Percentiles rank a stretch among this genome's conserved stretches.
These are phyloP conservation scores for Arctium lappa DNA, from an alignment of 129 eudicot species.

Conservation along the genomic window DNA sequence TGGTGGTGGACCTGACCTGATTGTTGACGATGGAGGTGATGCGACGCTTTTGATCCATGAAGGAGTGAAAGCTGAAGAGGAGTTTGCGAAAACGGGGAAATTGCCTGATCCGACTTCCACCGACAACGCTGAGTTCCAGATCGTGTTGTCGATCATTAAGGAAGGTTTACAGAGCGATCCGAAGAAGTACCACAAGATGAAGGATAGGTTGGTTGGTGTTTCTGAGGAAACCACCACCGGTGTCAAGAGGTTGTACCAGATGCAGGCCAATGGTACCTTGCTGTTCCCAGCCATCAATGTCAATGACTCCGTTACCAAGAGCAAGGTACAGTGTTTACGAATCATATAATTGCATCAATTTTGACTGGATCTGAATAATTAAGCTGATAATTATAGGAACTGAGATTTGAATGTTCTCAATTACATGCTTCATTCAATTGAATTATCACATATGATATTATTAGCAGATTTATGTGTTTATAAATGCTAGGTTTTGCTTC, in stretches of 20 bases:
- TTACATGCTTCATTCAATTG: background rate
- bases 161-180: conserved; percentile 39
- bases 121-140: conserved; percentile 34
- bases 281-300: conserved; percentile 49
- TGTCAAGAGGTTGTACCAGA: conserved; percentile 59
- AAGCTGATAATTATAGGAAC: conserved; percentile 16
- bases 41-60: conserved; percentile 40
- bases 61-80: conserved; percentile 51
- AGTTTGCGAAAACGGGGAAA: conserved; percentile 29
- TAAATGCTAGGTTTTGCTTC: background rate
- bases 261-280: conserved; percentile 55
- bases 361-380: background rate
- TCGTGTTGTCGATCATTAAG: conserved; percentile 35
- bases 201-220: conserved; percentile 50
- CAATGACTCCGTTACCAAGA: conserved; percentile 43
- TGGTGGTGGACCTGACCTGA: conserved; percentile 43
- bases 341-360: background rate
- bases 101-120: conserved; percentile 40
- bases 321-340: conserved; percentile 29
- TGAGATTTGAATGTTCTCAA: background rate
- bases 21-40: conserved; percentile 46
- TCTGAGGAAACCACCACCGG: conserved; percentile 59
- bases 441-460: background rate
- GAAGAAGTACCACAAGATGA: conserved; percentile 49
- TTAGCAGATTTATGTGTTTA: background rate